These are phyloP conservation scores for Paracoccidioides lutzii DNA, from an alignment of 2,329 filamentous ascomycete species.

Conservation along the genomic window DNA sequence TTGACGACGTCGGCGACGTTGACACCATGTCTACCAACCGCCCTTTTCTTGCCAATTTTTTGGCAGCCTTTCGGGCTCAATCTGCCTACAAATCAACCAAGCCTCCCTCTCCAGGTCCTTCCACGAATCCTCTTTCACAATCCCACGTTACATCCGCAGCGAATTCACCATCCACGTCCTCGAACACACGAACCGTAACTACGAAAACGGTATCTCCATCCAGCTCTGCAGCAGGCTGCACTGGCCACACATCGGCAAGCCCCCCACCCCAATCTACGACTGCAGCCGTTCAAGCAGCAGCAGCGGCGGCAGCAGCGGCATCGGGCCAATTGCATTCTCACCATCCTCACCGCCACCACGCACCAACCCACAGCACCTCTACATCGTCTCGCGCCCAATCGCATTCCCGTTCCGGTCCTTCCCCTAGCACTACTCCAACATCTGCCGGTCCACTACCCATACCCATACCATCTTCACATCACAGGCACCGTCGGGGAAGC, in stretches of 20 bases:
- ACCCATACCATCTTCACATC: constrained; percentile 22
- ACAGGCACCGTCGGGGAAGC: constrained; percentile 34
- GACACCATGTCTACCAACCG: constrained; percentile 50
- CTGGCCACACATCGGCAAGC: constrained; percentile 10
- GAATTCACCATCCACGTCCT: constrained; percentile 25
- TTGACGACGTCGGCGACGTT: neutral
- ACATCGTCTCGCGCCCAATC: constrained; percentile 13
- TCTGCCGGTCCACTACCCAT: constrained; percentile 25
- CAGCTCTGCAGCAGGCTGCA: constrained; percentile 8
- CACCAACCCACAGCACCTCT: constrained; percentile 11
- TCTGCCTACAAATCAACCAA: constrained; percentile 46
- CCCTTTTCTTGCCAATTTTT: constrained; percentile 54
- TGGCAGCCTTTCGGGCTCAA: constrained; percentile 54
- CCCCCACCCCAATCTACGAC: constrained; percentile 15
- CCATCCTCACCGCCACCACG: constrained; percentile 27
- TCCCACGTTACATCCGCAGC: constrained; percentile 23
- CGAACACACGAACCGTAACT: constrained; percentile 36
- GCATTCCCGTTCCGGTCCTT: constrained; percentile 11
- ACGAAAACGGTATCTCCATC: constrained; percentile 29
- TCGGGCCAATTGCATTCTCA: constrained; percentile 15
- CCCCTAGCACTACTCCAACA: constrained; percentile 19
- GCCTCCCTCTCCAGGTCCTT: constrained; percentile 20
- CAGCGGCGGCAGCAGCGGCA: constrained; percentile 11
- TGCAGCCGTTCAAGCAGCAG: constrained; percentile 26
- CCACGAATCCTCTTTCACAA: constrained; percentile 18